Base-by-base conservation (phyloP, 2,329 filamentous ascomycete genomes). In the Epichloe scottii region DNA sequence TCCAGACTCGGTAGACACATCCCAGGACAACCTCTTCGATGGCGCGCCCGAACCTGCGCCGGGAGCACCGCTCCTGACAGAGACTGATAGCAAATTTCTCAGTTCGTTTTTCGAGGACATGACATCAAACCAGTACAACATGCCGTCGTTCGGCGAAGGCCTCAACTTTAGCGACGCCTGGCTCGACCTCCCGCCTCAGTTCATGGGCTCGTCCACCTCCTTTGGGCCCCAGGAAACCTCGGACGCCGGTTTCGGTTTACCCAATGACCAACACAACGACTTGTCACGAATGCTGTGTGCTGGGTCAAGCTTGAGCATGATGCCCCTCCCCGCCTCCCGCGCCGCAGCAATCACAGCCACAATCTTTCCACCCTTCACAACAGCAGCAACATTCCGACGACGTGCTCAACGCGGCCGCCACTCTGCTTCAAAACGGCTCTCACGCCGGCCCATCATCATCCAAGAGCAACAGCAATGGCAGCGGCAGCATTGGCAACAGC, bases 131-230 rank as follows among this genome's bases (percentile, higher is more conserved):
- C 69, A 75, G 35, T 77, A 73, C 58, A 71, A 69, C 51, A 68
- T 68, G 53, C 66, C 71, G 35, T 73, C 73, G 5, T 78, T 75
- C 54, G 74, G 73, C 43, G 75, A 78, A 57, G 71, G 74, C 10
- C 68, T 74, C 38, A 70, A 71, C 56, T 75, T 71, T 57, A 74
- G 63, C 58, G 73, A 75, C 40, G 67, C 70, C 51, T 82, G 77
- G 78, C 64, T 72, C 45, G 77, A 80, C 53, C 68, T 84, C 19
- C 82, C 82, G 5, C 82, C 82, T 2, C 74, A 74, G 46, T 81
- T 85, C 56, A 77, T 86, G 68, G 82, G 82, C 48, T 79, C 82
- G 12, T 71, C 77, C 1, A 84, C 82, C 19, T 84, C 80, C 3
- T 77, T 78, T 55, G 80, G 81, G 17, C 74, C 78, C 47, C 76